Evolutionary conservation across 2,329 filamentous ascomycete species (phyloP).

Genomic region (Claviceps purpurea): DNA sequence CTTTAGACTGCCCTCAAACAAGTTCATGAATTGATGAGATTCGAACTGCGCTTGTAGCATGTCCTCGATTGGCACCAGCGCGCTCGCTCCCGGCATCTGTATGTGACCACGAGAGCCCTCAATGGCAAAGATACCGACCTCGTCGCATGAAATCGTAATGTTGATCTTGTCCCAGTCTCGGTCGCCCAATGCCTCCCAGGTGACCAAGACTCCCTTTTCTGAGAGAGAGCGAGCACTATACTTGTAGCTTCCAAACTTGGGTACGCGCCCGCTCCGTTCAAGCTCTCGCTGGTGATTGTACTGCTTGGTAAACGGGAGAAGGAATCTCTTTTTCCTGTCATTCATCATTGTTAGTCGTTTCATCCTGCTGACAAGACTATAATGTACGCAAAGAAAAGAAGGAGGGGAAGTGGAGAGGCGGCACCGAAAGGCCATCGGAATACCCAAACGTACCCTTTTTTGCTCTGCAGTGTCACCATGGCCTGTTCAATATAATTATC

Average conservation of each 20-base stretch:
- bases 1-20: slow-evolving; percentile 75
- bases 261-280: slow-evolving; percentile 79
- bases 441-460: slow-evolving; percentile 63
- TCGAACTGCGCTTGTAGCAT: slow-evolving; percentile 94
- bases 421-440: too few relatives aligned
- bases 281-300: slow-evolving; percentile 98
- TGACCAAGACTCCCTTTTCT: slow-evolving; percentile 87
- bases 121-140: slow-evolving; percentile 85
- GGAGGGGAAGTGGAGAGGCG: not conserved
- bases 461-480: slow-evolving; percentile 92
- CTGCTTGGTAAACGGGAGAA: slow-evolving; percentile 94
- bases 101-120: slow-evolving; percentile 86
- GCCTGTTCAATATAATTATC: slow-evolving; percentile 99
- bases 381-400: not conserved
- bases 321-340: slow-evolving; percentile 70
- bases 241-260: slow-evolving; percentile 96
- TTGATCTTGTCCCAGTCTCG: slow-evolving; percentile 84
- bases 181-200: slow-evolving; percentile 76
- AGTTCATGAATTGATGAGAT: slow-evolving; percentile 86
- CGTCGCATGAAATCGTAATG: slow-evolving; percentile 84
- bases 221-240: slow-evolving; percentile 81
- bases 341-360: not conserved
- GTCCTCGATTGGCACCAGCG: slow-evolving; percentile 80
- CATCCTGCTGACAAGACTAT: not conserved
- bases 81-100: slow-evolving; percentile 88